Base-by-base conservation (phyloP, 2,329 filamentous ascomycete genomes). In the Penicillium verrucosum region DNA sequence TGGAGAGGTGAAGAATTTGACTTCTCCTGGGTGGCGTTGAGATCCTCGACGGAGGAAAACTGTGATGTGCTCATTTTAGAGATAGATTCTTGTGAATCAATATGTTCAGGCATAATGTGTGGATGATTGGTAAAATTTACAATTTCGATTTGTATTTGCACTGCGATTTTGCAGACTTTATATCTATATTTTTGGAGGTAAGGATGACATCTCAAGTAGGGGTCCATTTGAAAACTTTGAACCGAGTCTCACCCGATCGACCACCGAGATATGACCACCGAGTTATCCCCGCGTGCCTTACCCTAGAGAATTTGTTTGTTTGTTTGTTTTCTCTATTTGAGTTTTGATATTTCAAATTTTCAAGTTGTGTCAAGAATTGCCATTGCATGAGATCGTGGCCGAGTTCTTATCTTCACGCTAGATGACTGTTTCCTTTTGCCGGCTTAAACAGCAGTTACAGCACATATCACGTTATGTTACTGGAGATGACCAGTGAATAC, bases 231-330 rank as follows among this genome's bases (percentile, higher is more conserved):
- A 54, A 54, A 54, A 43, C 7, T 49, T 18, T 55, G 23, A 27
- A 32, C 52, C 52, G 52, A 54, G 12, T n/a, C 30, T 43, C 16
- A 11, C 11, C 52, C 52, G 51, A 50, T 2, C 4, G 27, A 21
- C 3, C 2, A 32, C 51, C 51, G 52, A 55, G 27, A 23, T 43
- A 54, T 38, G 1, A n/a, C 52, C 52, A 45, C 45, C 52, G 45
- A 50, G 23, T 3, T 30, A 50, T 54, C 32, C 37, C 37, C 52
- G 45, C 10, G 10, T 36, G n/a, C 29, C 6, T 43, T 18, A 36
- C n/a, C 18, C 21, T 14, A n/a, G 10, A 23, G 32, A n/a, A 27
- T 27, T 37, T 25, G 32, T 18, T 4, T 30, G 27, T 11, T 30
- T 30, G 11, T 30, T 30, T 30, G 11, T 10, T 12, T 47, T 25